Conservation (phyloP, 108 stramenopile species). For the Schizochytrium sp. region DNA sequence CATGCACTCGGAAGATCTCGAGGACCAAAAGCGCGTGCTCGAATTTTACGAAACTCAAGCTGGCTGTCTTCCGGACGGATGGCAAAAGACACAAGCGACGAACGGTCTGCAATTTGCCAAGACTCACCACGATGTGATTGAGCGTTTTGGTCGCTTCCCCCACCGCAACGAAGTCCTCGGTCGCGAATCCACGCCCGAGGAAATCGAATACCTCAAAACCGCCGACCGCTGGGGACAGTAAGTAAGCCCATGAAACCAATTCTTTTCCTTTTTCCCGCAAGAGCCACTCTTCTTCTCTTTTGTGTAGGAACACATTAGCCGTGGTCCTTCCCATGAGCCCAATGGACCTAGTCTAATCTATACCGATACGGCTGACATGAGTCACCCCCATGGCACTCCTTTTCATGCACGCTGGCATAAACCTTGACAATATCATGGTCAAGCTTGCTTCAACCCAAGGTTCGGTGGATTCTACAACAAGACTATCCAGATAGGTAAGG, state of each 20-base stretch:
- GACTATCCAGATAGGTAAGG: too few relatives aligned
- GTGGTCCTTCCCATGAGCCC: too few relatives aligned
- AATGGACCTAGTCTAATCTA: too few relatives aligned
- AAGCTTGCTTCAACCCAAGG: too few relatives aligned
- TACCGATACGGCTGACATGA: too few relatives aligned
- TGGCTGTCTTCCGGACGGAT: not conserved
- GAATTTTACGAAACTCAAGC: not conserved
- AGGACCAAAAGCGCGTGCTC: not conserved
- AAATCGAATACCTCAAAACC: not conserved
- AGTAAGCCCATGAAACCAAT: not conserved
- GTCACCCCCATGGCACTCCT: too few relatives aligned
- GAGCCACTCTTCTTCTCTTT: too few relatives aligned
- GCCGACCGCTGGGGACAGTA: not conserved
- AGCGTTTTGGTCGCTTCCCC: constrained; percentile 15
- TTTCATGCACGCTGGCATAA: too few relatives aligned
- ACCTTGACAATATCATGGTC: too few relatives aligned
- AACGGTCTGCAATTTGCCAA: not conserved
- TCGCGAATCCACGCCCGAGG: not conserved
- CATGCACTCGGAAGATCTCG: not conserved
- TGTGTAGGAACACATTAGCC: too few relatives aligned
- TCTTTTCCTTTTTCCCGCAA: too few relatives aligned
- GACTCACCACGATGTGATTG: not conserved
- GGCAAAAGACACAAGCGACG: not conserved
- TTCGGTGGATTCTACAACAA: too few relatives aligned
- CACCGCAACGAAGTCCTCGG: constrained; percentile 15